Conservation (phyloP, 2,329 filamentous ascomycete genomes). For the Ophiobolus disseminans region DNA sequence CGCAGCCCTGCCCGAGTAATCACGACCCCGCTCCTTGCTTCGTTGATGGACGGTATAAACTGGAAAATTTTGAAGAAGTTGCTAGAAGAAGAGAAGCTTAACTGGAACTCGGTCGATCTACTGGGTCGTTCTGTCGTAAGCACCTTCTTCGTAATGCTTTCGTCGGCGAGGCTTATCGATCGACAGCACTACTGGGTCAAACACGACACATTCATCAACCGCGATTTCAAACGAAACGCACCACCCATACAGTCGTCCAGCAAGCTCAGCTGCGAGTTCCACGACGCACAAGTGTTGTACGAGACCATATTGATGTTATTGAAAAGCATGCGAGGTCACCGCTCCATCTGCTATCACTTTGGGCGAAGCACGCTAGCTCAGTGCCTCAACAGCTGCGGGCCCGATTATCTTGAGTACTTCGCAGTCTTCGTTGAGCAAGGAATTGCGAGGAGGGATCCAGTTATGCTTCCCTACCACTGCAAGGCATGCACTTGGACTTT, state of each 20-base stretch:
- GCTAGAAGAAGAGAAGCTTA: no score
- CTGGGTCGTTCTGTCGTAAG: not conserved
- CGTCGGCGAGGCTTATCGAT: not conserved
- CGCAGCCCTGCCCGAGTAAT: no score
- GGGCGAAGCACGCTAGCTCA: not conserved
- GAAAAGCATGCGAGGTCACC: not conserved
- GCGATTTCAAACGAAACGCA: not conserved
- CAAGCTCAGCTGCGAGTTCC: not conserved
- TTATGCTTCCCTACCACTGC: not conserved
- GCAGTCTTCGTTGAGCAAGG: not conserved
- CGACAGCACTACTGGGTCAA: not conserved
- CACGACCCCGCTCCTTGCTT: no score
- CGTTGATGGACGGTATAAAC: no score
- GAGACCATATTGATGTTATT: not conserved
- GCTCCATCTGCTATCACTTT: not conserved
- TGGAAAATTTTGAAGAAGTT: no score
- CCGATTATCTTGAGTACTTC: not conserved
- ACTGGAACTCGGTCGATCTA: not conserved
- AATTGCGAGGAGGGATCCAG: not conserved
- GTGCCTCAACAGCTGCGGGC: not conserved
- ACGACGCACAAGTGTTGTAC: not conserved
- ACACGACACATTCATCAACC: not conserved
- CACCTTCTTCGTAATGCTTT: not conserved
- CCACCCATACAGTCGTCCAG: not conserved
- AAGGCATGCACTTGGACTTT: not conserved